Base-by-base conservation (phyloP, 73 alveolate genomes). In the Paramecium octaurelia region DNA sequence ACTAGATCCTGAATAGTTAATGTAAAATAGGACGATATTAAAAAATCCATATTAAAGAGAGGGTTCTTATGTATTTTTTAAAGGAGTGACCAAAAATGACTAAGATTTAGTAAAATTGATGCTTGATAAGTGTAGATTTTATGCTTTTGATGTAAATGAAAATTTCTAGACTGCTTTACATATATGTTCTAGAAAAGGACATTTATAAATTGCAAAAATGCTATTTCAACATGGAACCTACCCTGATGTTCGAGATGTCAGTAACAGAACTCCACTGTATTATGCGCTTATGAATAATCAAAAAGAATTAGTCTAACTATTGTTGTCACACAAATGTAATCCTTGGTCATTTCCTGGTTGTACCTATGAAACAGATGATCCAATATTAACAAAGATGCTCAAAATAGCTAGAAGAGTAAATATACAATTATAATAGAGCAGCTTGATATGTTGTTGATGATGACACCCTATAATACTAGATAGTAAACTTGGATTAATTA, bases 111-210 rank as follows among this genome's bases (percentile, higher is more conserved):
- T 48, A 21, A 44, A 46, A 21, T 80, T 80, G 29, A 80, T 80
- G 91, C 46, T 80, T 40, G 46, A 40, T 8, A 80, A 80, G 46
- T 80, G 91, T 24, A 40, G 91, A 80, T 80, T 40, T 80, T 80
- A 80, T 80, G 90, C 90, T 8, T 77, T 77, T 77, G 90, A 77
- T 77, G 70, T 77, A 27, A 77, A 77, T 77, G 90, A 77, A 23
- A 77, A 77, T 42, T 77, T 77, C n/a, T 77, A 77, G 40, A 77
- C 90, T 16, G 90, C 73, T 12, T 64, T 80, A 10, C 91, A 80
- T 80, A 44, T 80, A 2, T 80, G 91, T 80, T 27, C 73, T 20
- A 80, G 91, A 46, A 80, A 48, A 80, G 91, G 91, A 42, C 57
- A 42, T 34, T 18, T 24, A 23, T 59, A 42, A 80, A 80, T 80